Conservation (phyloP, 345 rosid genomes). For the Melaleuca quinquenervia region DNA sequence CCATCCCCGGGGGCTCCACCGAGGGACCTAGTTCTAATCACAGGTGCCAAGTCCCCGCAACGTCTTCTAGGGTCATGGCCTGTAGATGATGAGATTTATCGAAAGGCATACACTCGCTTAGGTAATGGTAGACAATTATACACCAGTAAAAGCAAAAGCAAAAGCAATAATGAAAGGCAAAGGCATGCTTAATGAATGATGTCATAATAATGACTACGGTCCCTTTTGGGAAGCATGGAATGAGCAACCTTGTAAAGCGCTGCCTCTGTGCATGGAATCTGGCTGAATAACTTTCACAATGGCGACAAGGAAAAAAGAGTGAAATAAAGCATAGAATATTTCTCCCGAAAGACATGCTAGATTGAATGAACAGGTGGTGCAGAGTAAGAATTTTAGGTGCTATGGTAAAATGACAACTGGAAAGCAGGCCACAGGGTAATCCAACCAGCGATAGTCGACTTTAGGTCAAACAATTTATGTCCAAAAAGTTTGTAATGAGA, state of each 20-base stretch:
- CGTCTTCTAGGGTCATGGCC: background rate
- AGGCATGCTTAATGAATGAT: conserved; percentile 40
- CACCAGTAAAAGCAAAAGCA: conserved; percentile 20
- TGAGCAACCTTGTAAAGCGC: background rate
- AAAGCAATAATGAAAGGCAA: conserved; percentile 24
- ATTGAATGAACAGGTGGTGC: background rate
- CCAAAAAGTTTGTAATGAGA: background rate
- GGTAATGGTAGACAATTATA: conserved; percentile 14
- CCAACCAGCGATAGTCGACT: background rate
- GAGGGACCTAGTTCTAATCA: background rate
- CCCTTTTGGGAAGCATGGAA: conserved; percentile 15
- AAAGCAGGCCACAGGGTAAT: background rate
- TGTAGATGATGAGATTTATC: conserved; percentile 9
- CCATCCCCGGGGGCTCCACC: background rate
- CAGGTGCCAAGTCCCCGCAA: conserved; percentile 4
- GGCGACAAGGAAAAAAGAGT: background rate
- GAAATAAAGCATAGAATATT: background rate
- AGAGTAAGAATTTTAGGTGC: background rate
- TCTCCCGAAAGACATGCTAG: background rate
- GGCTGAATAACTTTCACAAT: background rate
- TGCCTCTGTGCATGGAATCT: conserved; percentile 5
- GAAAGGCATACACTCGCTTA: conserved; percentile 8
- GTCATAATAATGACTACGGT: conserved; percentile 15
- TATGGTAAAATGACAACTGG: background rate
- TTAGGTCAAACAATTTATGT: background rate